Evolutionary conservation across 2,329 filamentous ascomycete genomes (phyloP).

Genomic region (Aureobasidium uvarum): DNA sequence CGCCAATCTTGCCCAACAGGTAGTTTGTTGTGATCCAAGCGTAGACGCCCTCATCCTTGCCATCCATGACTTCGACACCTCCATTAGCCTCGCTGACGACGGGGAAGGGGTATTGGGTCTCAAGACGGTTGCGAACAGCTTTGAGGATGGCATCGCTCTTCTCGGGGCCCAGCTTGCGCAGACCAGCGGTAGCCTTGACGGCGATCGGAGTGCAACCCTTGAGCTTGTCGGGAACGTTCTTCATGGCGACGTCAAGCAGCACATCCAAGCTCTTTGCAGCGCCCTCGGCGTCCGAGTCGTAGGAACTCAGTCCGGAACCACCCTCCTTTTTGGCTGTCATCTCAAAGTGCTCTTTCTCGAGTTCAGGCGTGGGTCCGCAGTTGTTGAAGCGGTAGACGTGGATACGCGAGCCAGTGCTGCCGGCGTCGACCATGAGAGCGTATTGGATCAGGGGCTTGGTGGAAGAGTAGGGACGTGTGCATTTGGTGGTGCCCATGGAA

Average conservation of each 20-base stretch:
- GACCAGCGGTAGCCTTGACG: constrained; percentile 95
- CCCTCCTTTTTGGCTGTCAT: constrained; percentile 86
- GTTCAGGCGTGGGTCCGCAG: constrained; percentile 89
- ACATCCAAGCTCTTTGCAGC: constrained; percentile 87
- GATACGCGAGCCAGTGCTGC: constrained; percentile 95
- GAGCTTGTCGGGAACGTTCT: constrained; percentile 80
- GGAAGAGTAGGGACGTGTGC: constrained; percentile 77
- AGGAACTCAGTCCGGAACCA: constrained; percentile 78
- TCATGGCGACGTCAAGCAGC: constrained; percentile 81
- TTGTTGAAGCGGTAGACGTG: constrained; percentile 99
- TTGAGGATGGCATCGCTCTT: constrained; percentile 80
- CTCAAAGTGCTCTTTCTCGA: constrained; percentile 89
- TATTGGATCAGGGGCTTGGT: constrained; percentile 96
- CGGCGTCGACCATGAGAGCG: constrained; percentile 97
- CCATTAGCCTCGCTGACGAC: constrained; percentile 81
- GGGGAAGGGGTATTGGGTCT: constrained; percentile 90
- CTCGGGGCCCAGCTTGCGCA: constrained; percentile 80
- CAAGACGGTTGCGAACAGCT: constrained; percentile 77
- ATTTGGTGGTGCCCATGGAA: constrained; percentile 68
- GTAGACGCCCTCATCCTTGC: constrained; percentile 94
- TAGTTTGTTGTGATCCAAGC: constrained; percentile 99
- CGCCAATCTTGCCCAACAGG: constrained; percentile 94
- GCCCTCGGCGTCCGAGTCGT: constrained; percentile 77
- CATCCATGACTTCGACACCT: constrained; percentile 96
- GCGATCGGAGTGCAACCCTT: constrained; percentile 91